Evolutionary conservation across 306 rosid species (phyloP).

Genomic region (Quercus dentata): DNA sequence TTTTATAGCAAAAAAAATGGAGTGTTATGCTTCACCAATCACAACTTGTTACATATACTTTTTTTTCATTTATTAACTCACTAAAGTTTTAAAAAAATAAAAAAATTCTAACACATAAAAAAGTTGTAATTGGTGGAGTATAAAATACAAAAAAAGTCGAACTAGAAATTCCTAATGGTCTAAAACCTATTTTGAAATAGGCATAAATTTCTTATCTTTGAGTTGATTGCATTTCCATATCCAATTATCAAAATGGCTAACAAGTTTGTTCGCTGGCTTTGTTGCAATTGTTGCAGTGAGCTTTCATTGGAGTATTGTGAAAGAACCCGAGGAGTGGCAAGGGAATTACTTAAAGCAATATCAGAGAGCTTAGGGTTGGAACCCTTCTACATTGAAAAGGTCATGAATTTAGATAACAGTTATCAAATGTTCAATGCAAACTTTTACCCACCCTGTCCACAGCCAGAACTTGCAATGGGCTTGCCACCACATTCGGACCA

Average conservation of each 20-base stretch:
- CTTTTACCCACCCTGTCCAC: constrained; percentile 30
- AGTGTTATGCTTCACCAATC: too few species aligned
- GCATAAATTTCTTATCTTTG: too few species aligned
- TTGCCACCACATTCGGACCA: constrained; percentile 23
- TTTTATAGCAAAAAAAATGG: too few species aligned
- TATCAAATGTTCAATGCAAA: constrained; percentile 12
- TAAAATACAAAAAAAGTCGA: too few species aligned
- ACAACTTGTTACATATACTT: too few species aligned
- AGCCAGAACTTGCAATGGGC: constrained; percentile 26
- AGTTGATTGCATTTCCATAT: too few species aligned
- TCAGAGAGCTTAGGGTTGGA: constrained; percentile 29
- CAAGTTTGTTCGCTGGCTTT: neutral
- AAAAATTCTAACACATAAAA: too few species aligned
- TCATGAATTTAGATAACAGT: constrained; percentile 11
- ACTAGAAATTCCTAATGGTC: too few species aligned
- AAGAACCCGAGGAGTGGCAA: constrained; percentile 2
- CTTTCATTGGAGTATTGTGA: neutral
- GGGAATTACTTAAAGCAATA: constrained; percentile 1
- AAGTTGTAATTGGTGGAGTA: too few species aligned
- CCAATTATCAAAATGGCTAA: neutral
- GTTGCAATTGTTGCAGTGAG: neutral
- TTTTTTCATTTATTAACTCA: too few species aligned
- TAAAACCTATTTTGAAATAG: too few species aligned
- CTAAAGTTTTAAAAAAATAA: too few species aligned
- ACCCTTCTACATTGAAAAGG: constrained; percentile 16